Evolutionary conservation across 2,329 filamentous ascomycete species (phyloP), one percentile per base, ranked within the genome.

Genomic region (Fusarium napiforme): DNA sequence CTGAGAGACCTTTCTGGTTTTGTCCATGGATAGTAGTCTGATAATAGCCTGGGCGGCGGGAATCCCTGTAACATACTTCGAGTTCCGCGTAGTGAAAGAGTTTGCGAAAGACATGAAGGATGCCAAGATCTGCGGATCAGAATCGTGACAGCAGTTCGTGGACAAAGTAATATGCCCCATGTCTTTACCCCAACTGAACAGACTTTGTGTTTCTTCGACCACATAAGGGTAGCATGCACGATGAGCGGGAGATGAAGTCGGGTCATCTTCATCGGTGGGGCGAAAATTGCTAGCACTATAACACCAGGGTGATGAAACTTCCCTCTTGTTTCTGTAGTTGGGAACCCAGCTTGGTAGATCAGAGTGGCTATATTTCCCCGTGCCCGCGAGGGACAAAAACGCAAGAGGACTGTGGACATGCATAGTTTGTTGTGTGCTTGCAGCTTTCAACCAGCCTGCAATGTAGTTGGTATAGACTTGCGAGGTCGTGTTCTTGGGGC

Each of bases 331-430:
- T 21, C 36, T 23, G 36, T 62, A 62, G 28, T 68, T 37, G 2
- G 64, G 63, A 32, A 39, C 63, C 55, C 65, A 67, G n/a, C 46
- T 68, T 26, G 63, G 65, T 9, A 62, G 26, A 26, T 47, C 55
- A 37, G 47, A 55, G 9, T 18, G 7, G 7, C 34, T 23, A 28
- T 46, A 18, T 34, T 67, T 47, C 14, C 40, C 46, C 23, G 37
- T 43, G 21, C 64, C 63, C n/a, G 53, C 63, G 21, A 67, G 19
- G 21, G 32, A 36, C 19, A 67, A 45, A 36, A 67, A 67, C 10
- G 34, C 53, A 23, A 67, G 63, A 32, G 64, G 64, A 16, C 28
- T 61, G 39, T 67, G 53, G 19, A 60, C 21, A 19, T 37, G 46
- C 4, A 34, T 42, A 4, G 23, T 67, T 36, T 36, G 26, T 60